Evolutionary conservation across 1,284 basidiomycete species (phyloP).

Genomic region (Austroboletus novae-zelandiae): DNA sequence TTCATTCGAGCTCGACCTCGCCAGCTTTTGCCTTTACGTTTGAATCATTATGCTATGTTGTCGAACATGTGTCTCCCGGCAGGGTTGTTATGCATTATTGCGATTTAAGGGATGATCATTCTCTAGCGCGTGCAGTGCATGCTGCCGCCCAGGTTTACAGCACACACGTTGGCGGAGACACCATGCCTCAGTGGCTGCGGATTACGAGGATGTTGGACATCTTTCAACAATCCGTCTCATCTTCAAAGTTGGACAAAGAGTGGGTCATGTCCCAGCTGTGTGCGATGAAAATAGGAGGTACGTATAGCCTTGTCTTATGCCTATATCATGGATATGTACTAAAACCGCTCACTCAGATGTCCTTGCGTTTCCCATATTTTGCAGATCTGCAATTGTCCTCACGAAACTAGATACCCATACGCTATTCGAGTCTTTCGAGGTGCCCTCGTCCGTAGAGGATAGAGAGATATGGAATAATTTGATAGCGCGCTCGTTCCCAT

Average conservation of each 20-base stretch:
- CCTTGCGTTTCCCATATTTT: neutral
- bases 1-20: too few species aligned
- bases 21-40: too few species aligned
- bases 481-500: neutral
- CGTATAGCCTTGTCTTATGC: neutral
- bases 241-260: neutral
- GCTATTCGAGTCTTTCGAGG: neutral
- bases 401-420: neutral
- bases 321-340: neutral
- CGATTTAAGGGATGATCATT: neutral
- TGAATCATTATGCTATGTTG: neutral
- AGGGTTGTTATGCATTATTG: too few species aligned
- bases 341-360: neutral
- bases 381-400: neutral
- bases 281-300: neutral
- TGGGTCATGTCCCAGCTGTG: neutral
- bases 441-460: too few species aligned
- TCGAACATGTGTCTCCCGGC: slow-evolving; percentile 13
- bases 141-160: too few species aligned
- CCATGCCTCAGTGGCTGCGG: too few species aligned
- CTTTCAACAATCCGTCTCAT: neutral
- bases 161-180: too few species aligned
- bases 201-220: too few species aligned
- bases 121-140: too few species aligned
- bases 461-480: neutral